These are phyloP conservation scores for Fusarium compactum DNA, from an alignment of 2,329 filamentous ascomycete genomes.

Conservation along the genomic window DNA sequence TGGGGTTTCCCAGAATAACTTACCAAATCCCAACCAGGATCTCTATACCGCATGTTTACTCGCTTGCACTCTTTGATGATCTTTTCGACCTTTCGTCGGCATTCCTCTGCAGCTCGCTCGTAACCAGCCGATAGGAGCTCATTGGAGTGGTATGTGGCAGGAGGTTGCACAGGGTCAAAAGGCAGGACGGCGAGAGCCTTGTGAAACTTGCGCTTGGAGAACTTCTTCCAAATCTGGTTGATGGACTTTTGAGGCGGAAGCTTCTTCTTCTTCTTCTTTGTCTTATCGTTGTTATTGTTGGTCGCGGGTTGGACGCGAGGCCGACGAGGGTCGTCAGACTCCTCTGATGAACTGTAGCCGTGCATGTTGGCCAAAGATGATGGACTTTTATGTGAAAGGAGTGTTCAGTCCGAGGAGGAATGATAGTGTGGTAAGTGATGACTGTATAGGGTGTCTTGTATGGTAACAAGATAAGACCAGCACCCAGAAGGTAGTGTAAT, in stretches of 20 bases:
- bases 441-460: not conserved
- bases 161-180: slow-evolving; percentile 69
- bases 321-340: slow-evolving; percentile 61
- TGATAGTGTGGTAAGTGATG: not conserved
- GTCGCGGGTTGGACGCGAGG: slow-evolving; percentile 52
- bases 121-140: slow-evolving; percentile 71
- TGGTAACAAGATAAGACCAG: not conserved
- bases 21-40: slow-evolving; percentile 71
- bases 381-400: not conserved
- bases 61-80: slow-evolving; percentile 75
- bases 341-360: slow-evolving; percentile 64
- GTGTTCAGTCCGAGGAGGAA: not conserved
- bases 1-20: slow-evolving; percentile 38
- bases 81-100: slow-evolving; percentile 70
- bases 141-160: slow-evolving; percentile 65
- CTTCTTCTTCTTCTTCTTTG: slow-evolving; percentile 64
- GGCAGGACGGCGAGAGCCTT: slow-evolving; percentile 75
- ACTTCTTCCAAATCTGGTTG: slow-evolving; percentile 74
- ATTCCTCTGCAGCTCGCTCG: slow-evolving; percentile 73
- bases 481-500: not conserved
- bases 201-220: slow-evolving; percentile 69
- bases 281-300: slow-evolving; percentile 54
- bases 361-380: slow-evolving; percentile 49
- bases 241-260: slow-evolving; percentile 74
- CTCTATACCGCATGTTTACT: slow-evolving; percentile 83